A percentile compares a stretch with the other conserved stretches of the same genome.
Evolutionary conservation across 2,329 filamentous ascomycete species (phyloP).

Genomic region (Graphiopsis chlorocephala): DNA sequence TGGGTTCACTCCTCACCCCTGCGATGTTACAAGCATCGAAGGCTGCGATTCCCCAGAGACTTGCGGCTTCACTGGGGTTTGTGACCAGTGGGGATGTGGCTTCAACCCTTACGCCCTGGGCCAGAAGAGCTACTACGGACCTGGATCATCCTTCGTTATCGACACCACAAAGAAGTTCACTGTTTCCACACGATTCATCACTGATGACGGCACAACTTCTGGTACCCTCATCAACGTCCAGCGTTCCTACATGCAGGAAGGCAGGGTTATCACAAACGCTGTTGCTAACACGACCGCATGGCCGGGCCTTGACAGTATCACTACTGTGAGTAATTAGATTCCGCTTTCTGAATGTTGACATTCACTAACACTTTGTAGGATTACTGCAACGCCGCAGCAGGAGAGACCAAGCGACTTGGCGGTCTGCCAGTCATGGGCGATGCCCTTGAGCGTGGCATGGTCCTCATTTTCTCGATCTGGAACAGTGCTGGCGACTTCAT

Average conservation of each 20-base stretch:
- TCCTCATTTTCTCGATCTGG: slow-evolving; percentile 62
- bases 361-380: neutral
- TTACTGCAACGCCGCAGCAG: slow-evolving; percentile 10
- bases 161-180: slow-evolving; percentile 60
- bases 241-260: slow-evolving; percentile 64
- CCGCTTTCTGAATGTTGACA: neutral
- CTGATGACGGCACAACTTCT: slow-evolving; percentile 44
- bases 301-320: slow-evolving; percentile 1
- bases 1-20: slow-evolving; percentile 64
- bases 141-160: slow-evolving; percentile 43
- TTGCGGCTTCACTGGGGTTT: slow-evolving; percentile 59
- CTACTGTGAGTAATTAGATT: neutral
- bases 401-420: slow-evolving; percentile 34
- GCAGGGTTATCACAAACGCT: slow-evolving; percentile 56
- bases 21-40: slow-evolving; percentile 53
- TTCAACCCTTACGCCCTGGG: slow-evolving; percentile 68
- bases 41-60: slow-evolving; percentile 43
- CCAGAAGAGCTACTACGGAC: slow-evolving; percentile 59
- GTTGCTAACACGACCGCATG: slow-evolving; percentile 23
- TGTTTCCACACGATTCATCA: slow-evolving; percentile 64
- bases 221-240: slow-evolving; percentile 59
- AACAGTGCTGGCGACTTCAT: slow-evolving; percentile 66
- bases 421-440: slow-evolving; percentile 54
- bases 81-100: slow-evolving; percentile 67
- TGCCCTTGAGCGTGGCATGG: slow-evolving; percentile 57